Evolutionary conservation across 345 rosid genomes (phyloP).

Genomic region (Aegle marmelos): DNA sequence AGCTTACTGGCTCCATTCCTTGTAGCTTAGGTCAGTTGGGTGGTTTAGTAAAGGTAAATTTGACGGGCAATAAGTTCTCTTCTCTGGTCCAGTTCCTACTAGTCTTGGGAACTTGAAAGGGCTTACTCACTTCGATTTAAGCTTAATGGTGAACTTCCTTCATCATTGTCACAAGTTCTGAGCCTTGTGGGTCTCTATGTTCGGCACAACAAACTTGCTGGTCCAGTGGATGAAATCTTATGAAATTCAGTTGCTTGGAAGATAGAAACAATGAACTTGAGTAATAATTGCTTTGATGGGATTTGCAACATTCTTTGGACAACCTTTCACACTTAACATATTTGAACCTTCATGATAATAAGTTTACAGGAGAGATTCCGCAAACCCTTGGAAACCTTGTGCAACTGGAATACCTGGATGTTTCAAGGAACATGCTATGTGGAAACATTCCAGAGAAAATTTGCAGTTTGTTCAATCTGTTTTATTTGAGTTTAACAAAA

Average conservation of each 20-base stretch:
- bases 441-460: conserved; percentile 63
- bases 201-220: conserved; percentile 62
- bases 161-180: conserved; percentile 48
- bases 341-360: conserved; percentile 63
- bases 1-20: too few relatives aligned
- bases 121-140: conserved; percentile 77
- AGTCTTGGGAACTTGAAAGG: conserved; percentile 68
- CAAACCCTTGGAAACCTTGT: conserved; percentile 49
- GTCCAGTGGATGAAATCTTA: conserved; percentile 41
- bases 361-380: conserved; percentile 64
- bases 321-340: conserved; percentile 59
- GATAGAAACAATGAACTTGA: conserved; percentile 58
- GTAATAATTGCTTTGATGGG: conserved; percentile 16
- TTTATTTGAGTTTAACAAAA: conserved; percentile 46
- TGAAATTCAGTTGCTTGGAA: conserved; percentile 53
- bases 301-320: conserved; percentile 56
- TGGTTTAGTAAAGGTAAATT: conserved; percentile 72
- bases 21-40: conserved; percentile 34
- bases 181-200: conserved; percentile 75
- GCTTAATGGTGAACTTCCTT: conserved; percentile 68
- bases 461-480: conserved; percentile 46
- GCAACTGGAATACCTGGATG: conserved; percentile 66
- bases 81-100: conserved; percentile 54
- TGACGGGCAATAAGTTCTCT: conserved; percentile 55
- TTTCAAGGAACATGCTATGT: conserved; percentile 52